Evolutionary conservation across 257 asterid genomes (phyloP).

Genomic region (Solanum megistacrolobum): DNA sequence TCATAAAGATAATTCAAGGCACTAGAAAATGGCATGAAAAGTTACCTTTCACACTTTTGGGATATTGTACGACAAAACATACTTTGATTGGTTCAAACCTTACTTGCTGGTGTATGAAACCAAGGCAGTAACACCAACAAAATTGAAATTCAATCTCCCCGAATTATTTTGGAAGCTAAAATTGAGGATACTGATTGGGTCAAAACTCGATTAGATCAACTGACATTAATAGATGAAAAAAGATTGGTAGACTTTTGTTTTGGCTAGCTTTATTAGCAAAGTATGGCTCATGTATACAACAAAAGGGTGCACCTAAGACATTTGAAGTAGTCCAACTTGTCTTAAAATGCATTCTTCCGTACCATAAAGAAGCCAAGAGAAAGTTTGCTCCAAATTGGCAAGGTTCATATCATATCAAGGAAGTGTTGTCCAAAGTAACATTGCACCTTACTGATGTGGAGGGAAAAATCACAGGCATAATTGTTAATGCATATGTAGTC

Average conservation of each 20-base stretch:
- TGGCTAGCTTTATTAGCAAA: not conserved
- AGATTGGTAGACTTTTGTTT: fast-evolving
- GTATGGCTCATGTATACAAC: not conserved
- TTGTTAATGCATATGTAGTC: not conserved
- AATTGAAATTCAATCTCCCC: not conserved
- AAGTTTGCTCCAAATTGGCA: not conserved
- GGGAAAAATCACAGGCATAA: not conserved
- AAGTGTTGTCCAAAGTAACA: not conserved
- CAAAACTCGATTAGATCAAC: not conserved
- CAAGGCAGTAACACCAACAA: not conserved
- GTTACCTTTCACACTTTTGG: not conserved
- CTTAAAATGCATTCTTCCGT: not conserved
- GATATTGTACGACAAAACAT: not conserved
- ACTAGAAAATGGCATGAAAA: not conserved
- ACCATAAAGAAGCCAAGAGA: not conserved
- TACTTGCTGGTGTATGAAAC: not conserved
- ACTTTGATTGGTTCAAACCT: not conserved
- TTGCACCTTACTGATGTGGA: not conserved
- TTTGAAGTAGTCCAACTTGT: not conserved
- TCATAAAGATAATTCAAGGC: not conserved
- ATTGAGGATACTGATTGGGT: not conserved
- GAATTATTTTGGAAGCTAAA: not conserved
- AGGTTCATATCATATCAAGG: not conserved
- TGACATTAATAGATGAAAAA: not conserved
- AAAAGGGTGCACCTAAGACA: not conserved